Evolutionary conservation across 129 eudicot species (phyloP), one percentile per base, ranked within the genome.

Genomic region (Kitagawia praeruptora): DNA sequence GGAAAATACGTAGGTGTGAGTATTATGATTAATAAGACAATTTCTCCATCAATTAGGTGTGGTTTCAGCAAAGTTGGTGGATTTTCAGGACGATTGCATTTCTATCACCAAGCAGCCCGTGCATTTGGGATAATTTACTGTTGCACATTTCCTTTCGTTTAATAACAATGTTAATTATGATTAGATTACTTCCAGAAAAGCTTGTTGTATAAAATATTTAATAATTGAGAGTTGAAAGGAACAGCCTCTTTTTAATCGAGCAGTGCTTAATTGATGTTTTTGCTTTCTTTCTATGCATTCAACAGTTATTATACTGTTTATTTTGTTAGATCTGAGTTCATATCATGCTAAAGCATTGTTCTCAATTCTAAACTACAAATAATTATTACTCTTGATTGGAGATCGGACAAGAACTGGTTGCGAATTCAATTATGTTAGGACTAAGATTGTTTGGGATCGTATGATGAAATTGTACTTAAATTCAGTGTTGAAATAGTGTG

Each of bases 1-100:
- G 40, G 4, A 4, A 53, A 81, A 44, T 78, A 54, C 54, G 74
- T 70, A 77, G 80, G 78, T 53, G 46, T 73, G 48, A 77, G 86
- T 76, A 85, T 80, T 67, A 48, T 54, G 61, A 81, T 75, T 87
- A 87, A 80, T 76, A 23, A 82, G 53, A 28, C 71, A 82, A 82
- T 85, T 83, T 80, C 85, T 87, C 61, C 83, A 79, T 89, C 83
- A 84, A 74, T 13, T 89, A 87, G 96, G 96, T 82, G 85, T 79
- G 81, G 19, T 87, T 81, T 80, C 79, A 67, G 70, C 87, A 63
- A 77, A 76, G 41, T 76, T 48, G 90, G 82, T 84, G 89, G 78
- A 82, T 80, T 67, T 81, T 70, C 84, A 83, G 84, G 84, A 83
- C 77, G 87, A 85, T 89, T 86, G 81, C 90, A 78, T 61, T 53